Base-by-base conservation (phyloP, 306 rosid genomes). In the Myrica gale region DNA sequence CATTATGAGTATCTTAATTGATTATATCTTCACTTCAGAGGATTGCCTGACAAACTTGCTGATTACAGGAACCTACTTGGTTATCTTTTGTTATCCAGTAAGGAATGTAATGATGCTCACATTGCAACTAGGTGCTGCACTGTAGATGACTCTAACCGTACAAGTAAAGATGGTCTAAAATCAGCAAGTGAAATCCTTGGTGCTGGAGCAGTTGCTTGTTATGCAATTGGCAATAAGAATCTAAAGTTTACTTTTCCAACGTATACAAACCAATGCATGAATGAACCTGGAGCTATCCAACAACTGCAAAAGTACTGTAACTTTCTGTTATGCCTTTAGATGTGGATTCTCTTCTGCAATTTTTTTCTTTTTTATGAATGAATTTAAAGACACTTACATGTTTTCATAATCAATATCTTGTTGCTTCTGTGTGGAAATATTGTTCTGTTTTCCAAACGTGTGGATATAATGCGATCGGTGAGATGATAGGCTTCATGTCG, bases 121-220 rank as follows among this genome's bases (percentile, higher is more conserved):
- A 71, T 79, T 57, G 97, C 95, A 8, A 84, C 82, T 68, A 85
- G 96, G 85, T 91, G 94, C 82, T 91, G 96, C 85, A 85, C 83
- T 72, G 63, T 82, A 67, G 82, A 85, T 45, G 76, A 65, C 76
- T 80, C 78, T 80, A 83, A 82, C 77, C 79, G 57, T 72, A 85
- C 79, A 68, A 77, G 81, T 53, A 47, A 80, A 74, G 89, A 69
- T 20, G 90, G 91, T 80, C 82, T 91, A 52, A 94, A 89, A 83
- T 83, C 89, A 77, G 83, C 90, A 9, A 71, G 79, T 73, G 95
- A 91, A 84, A 83, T 94, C 73, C 83, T 79, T 52, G 97, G 96
- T 65, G 98, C 95, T 73, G 97, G 89, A 84, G 89, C 89, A 78
- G 89, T 92, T 69, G 89, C 98, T 73, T 94, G 98, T 82, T 86